Evolutionary conservation across 192 early-diverging fungal species (phyloP).

Genomic region (Funneliformis mosseae): DNA sequence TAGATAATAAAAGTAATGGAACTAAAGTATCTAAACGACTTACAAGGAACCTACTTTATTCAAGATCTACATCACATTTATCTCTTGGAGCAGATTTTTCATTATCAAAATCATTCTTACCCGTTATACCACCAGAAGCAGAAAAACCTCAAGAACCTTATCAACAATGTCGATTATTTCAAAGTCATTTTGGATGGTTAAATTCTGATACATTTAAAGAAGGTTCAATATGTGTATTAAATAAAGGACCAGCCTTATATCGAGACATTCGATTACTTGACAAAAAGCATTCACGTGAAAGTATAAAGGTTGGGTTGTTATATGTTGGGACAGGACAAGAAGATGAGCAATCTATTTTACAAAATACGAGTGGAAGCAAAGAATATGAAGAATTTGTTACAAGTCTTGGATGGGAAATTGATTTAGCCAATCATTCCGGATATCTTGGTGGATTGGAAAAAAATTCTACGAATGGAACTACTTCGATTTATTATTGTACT

Average conservation of each 20-base stretch:
- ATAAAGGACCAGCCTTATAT: slow-evolving; percentile 63
- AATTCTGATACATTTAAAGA: slow-evolving; percentile 76
- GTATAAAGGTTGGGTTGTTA: slow-evolving; percentile 85
- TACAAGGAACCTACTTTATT: slow-evolving; percentile 22
- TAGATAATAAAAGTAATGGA: slow-evolving; percentile 11
- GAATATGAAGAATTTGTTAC: slow-evolving; percentile 85
- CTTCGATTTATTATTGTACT: slow-evolving; percentile 82
- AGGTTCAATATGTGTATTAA: slow-evolving; percentile 67
- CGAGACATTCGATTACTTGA: slow-evolving; percentile 83
- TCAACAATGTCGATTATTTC: slow-evolving; percentile 66
- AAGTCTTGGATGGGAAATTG: slow-evolving; percentile 93
- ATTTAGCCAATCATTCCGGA: slow-evolving; percentile 80
- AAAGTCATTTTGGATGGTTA: slow-evolving; percentile 77
- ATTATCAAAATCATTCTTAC: slow-evolving; percentile 56
- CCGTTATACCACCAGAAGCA: slow-evolving; percentile 49
- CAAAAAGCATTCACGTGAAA: slow-evolving; percentile 80
- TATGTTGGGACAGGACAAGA: slow-evolving; percentile 94
- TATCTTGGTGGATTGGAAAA: slow-evolving; percentile 87
- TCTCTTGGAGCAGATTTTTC: slow-evolving; percentile 45
- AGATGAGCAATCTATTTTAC: slow-evolving; percentile 82
- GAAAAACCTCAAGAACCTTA: slow-evolving; percentile 57
- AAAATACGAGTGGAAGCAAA: slow-evolving; percentile 70
- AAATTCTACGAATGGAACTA: slow-evolving; percentile 73
- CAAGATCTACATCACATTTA: slow-evolving; percentile 14
- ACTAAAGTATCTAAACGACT: slow-evolving; percentile 22